These are phyloP conservation scores for Diaporthe sp. DNA, from an alignment of 2,329 filamentous ascomycete species.

Conservation along the genomic window DNA sequence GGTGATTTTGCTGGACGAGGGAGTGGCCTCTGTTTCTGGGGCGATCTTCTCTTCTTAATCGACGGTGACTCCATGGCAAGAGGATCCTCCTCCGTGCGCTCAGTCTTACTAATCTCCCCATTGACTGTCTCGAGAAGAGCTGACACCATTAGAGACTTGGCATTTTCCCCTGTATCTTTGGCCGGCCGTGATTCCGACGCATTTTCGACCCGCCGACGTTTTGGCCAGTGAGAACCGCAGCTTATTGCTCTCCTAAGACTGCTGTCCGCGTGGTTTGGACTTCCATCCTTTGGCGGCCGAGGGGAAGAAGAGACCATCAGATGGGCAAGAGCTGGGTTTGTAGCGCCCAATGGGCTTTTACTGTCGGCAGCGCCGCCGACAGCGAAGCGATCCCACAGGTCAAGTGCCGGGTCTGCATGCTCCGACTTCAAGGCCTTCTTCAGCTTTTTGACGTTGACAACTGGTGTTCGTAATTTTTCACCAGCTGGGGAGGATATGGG, in stretches of 20 bases:
- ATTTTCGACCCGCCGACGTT: conserved; percentile 71
- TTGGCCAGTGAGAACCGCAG: conserved; percentile 79
- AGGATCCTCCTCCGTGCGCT: conserved; percentile 48
- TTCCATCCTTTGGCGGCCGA: conserved; percentile 63
- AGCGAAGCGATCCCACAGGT: conserved; percentile 83
- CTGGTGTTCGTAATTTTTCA: conserved; percentile 57
- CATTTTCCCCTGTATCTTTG: conserved; percentile 50
- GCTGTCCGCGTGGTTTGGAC: conserved; percentile 56
- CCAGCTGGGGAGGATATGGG: conserved; percentile 75
- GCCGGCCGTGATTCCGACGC: conserved; percentile 49
- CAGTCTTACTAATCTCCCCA: conserved; percentile 62
- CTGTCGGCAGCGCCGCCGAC: conserved; percentile 59
- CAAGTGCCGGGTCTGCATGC: conserved; percentile 78
- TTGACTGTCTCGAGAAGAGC: conserved; percentile 76
- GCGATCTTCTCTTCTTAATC: conserved; percentile 53
- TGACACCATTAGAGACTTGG: conserved; percentile 70
- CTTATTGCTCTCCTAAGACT: conserved; percentile 75
- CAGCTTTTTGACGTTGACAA: conserved; percentile 70
- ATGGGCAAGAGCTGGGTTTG: conserved; percentile 71
- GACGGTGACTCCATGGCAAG: conserved; percentile 57
- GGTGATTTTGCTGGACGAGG: not conserved
- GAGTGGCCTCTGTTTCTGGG: conserved; percentile 27
- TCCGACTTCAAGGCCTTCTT: conserved; percentile 73
- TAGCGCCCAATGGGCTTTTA: conserved; percentile 57
- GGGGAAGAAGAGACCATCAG: conserved; percentile 80